Percentiles rank a stretch among this genome's conserved stretches.
Conservation (phyloP, 352 stramenopile species). For the Phytophthora sansomeana region DNA sequence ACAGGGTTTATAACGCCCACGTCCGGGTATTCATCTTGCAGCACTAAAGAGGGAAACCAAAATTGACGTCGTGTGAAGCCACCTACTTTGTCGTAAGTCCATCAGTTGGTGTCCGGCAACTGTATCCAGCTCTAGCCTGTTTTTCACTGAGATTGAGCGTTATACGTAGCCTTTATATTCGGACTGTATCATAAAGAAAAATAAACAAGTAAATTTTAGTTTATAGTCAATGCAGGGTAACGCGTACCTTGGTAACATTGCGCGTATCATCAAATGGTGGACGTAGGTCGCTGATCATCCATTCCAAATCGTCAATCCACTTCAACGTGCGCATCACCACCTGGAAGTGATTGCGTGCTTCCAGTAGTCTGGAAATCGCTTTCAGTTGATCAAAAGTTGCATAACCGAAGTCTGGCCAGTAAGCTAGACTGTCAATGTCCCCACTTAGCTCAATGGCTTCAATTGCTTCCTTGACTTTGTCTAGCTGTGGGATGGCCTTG, state of each 20-base stretch:
- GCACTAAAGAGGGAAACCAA: not conserved
- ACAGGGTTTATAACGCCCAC: slow-evolving; percentile 10
- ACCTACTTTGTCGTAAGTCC: slow-evolving; percentile 16
- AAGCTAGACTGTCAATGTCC: not conserved
- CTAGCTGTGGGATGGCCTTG: slow-evolving; percentile 11
- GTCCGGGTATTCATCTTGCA: slow-evolving; percentile 2
- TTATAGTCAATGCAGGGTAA: not conserved
- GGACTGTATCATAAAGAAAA: not conserved
- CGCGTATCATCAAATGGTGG: slow-evolving; percentile 4
- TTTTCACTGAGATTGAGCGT: slow-evolving; percentile 7
- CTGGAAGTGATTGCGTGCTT: not conserved
- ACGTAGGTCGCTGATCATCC: not conserved
- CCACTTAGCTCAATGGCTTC: not conserved
- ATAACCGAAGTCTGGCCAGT: slow-evolving; percentile 2
- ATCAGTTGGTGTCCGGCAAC: slow-evolving; percentile 1
- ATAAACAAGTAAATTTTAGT: too few species aligned
- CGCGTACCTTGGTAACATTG: slow-evolving; percentile 5
- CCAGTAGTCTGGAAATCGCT: not conserved
- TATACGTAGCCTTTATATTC: slow-evolving; percentile 13
- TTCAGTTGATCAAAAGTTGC: not conserved
- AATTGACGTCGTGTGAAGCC: slow-evolving; percentile 13
- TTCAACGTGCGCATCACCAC: not conserved
- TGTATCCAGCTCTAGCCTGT: not conserved
- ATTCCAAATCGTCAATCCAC: slow-evolving; percentile 12
- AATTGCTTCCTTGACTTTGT: slow-evolving; percentile 3